Conservation (phyloP, 768 basidiomycete genomes). For the Peribolospora kevripleyi region DNA sequence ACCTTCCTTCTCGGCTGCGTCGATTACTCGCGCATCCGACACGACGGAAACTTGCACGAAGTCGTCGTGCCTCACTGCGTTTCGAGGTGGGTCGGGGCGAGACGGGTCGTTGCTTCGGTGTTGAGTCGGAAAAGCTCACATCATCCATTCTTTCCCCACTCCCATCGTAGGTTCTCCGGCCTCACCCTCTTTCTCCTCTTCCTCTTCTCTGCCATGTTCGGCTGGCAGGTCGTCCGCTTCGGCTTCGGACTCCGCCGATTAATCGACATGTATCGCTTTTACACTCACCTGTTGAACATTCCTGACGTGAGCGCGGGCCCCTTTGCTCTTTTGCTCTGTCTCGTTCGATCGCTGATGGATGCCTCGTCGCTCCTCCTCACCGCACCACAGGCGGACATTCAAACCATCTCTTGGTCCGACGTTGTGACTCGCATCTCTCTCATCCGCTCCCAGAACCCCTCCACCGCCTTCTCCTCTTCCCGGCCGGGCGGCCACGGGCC, state of each 20-base stretch:
- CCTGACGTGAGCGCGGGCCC: slow-evolving; percentile 48
- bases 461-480: slow-evolving; percentile 49
- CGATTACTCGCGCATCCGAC: slow-evolving; percentile 60
- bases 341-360: slow-evolving; percentile 1
- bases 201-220: slow-evolving; percentile 63
- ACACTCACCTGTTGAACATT: slow-evolving; percentile 72
- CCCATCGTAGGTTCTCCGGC: slow-evolving; percentile 4
- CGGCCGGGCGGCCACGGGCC: slow-evolving; percentile 22
- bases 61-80: slow-evolving; percentile 64
- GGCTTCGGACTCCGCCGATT: slow-evolving; percentile 48
- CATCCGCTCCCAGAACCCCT: slow-evolving; percentile 78
- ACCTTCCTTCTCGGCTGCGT: slow-evolving; percentile 88
- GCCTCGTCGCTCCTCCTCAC: slow-evolving; percentile 1
- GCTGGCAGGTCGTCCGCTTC: slow-evolving; percentile 67
- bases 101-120: too few species aligned
- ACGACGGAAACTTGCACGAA: slow-evolving; percentile 46
- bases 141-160: neutral
- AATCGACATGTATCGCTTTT: slow-evolving; percentile 86
- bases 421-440: slow-evolving; percentile 70
- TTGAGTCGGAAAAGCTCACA: neutral
- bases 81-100: slow-evolving; percentile 34
- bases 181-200: slow-evolving; percentile 52
- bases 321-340: neutral
- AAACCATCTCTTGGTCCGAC: slow-evolving; percentile 90
- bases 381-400: slow-evolving; percentile 61